phyloP scores from a whole-genome alignment of 1,284 basidiomycete species.

The Ganoderma multipileum region DNA sequence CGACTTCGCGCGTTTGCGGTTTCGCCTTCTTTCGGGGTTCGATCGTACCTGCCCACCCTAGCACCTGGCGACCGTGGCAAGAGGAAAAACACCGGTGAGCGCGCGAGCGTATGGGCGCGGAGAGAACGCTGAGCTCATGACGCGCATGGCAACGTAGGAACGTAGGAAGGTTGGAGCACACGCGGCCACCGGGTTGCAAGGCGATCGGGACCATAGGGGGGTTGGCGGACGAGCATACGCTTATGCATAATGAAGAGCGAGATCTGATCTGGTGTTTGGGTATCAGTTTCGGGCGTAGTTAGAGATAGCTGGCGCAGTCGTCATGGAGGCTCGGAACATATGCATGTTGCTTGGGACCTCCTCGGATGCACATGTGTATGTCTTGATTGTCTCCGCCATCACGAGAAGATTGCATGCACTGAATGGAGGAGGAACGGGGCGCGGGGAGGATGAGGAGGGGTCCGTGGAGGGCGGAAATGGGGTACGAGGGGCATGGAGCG shows the following conservation, averaged over 20 bases:
- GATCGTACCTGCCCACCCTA: conserved; percentile 14
- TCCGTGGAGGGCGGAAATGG: conserved; percentile 18
- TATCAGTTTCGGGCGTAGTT: conserved; percentile 19
- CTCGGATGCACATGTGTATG: neutral
- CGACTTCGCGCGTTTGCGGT: neutral
- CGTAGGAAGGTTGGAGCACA: neutral
- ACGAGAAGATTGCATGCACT: neutral
- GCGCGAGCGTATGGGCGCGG: conserved; percentile 7
- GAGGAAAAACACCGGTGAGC: conserved; percentile 12
- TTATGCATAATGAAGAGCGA: conserved; percentile 24
- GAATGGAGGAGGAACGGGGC: neutral
- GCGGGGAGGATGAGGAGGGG: neutral
- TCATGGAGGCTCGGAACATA: conserved; percentile 18
- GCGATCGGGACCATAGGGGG: neutral
- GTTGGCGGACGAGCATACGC: neutral
- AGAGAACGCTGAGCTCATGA: conserved; percentile 2
- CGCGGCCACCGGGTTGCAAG: neutral
- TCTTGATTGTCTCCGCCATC: conserved; percentile 12
- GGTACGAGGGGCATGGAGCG: neutral
- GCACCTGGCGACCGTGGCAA: neutral
- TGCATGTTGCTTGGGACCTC: neutral
- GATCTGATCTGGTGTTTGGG: conserved; percentile 29
- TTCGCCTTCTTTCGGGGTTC: conserved; percentile 19
- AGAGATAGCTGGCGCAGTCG: conserved; percentile 25
- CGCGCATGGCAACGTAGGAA: conserved; percentile 10